phyloP scores from a whole-genome alignment of 73 alveolate genomes.

The Paramecium biaurelia region DNA sequence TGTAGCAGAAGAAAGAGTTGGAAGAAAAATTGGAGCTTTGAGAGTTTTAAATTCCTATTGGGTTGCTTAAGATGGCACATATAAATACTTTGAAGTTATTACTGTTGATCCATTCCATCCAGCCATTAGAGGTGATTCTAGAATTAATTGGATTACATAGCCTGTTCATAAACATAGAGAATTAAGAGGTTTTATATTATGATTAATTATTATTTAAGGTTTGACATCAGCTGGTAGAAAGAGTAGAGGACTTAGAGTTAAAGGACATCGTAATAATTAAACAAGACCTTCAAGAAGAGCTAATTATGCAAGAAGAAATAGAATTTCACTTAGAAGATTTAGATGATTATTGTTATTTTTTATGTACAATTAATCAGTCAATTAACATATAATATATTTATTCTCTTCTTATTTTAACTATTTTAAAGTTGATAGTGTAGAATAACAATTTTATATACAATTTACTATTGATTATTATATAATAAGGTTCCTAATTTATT shows the following conservation, averaged over 20 bases:
- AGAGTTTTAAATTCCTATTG: constrained; percentile 99
- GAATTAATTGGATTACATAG: constrained; percentile 98
- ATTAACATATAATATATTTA: no score
- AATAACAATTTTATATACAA: neutral
- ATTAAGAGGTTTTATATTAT: constrained; percentile 71
- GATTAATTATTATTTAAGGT: constrained; percentile 61
- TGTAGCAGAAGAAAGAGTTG: constrained; percentile 99
- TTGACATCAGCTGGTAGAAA: constrained; percentile 95
- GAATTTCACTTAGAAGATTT: constrained; percentile 95
- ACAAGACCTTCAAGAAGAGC: constrained; percentile 93
- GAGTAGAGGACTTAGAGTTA: constrained; percentile 95
- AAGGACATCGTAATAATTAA: constrained; percentile 94
- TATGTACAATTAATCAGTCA: neutral
- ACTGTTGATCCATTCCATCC: constrained; percentile 99
- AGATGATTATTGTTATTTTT: constrained; percentile 69
- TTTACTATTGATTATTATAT: neutral
- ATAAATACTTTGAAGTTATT: constrained; percentile 98
- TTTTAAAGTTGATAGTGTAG: neutral
- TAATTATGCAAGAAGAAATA: constrained; percentile 89
- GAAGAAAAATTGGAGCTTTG: constrained; percentile 87
- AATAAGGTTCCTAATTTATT: neutral
- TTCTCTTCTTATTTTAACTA: neutral
- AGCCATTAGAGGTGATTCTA: constrained; percentile 97
- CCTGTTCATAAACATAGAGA: constrained; percentile 97
- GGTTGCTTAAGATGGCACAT: constrained; percentile 99